Percentiles rank a stretch among this genome's conserved stretches.
These are phyloP conservation scores for Wickerhamiella spandovensis DNA, from an alignment of 805 yeast species.

Conservation along the genomic window DNA sequence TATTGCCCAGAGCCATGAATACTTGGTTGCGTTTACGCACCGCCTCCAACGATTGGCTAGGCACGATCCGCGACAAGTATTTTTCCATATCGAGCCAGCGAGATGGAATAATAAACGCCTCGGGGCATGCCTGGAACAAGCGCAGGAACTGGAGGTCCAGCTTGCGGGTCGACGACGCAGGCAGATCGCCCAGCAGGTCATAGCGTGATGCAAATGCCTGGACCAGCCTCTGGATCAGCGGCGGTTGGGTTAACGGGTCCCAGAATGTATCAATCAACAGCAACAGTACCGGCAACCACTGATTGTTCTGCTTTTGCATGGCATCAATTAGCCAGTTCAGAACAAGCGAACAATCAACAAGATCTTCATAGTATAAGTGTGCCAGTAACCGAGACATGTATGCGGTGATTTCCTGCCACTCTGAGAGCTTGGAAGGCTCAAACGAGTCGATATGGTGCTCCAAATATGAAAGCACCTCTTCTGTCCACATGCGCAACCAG, in stretches of 20 bases:
- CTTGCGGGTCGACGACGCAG: neutral
- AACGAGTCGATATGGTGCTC: slow-evolving; percentile 37
- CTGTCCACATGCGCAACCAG: slow-evolving; percentile 86
- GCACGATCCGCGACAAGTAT: slow-evolving; percentile 1
- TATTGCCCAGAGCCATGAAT: slow-evolving; percentile 6
- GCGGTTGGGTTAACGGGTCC: slow-evolving; percentile 35
- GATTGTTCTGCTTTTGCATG: slow-evolving; percentile 29
- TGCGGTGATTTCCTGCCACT: slow-evolving; percentile 39
- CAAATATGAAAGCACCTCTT: slow-evolving; percentile 53
- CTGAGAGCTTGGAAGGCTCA: slow-evolving; percentile 5
- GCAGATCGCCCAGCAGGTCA: neutral
- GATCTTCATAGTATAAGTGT: slow-evolving; percentile 52
- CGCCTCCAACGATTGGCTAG: neutral
- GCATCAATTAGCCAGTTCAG: slow-evolving; percentile 50
- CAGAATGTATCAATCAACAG: slow-evolving; percentile 56
- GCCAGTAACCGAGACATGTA: slow-evolving; percentile 49
- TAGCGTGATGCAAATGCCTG: slow-evolving; percentile 5
- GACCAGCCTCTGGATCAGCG: slow-evolving; percentile 4
- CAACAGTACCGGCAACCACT: slow-evolving; percentile 34
- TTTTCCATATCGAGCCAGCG: slow-evolving; percentile 8
- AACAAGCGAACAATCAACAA: slow-evolving; percentile 50
- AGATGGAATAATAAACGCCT: slow-evolving; percentile 7
- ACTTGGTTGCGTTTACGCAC: slow-evolving; percentile 12
- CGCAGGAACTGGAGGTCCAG: slow-evolving; percentile 4
- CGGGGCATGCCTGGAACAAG: slow-evolving; percentile 5